Percentiles rank a stretch among this genome's conserved stretches.
Evolutionary conservation across 805 yeast genomes (phyloP).

Genomic region (Yarrowia bubula): DNA sequence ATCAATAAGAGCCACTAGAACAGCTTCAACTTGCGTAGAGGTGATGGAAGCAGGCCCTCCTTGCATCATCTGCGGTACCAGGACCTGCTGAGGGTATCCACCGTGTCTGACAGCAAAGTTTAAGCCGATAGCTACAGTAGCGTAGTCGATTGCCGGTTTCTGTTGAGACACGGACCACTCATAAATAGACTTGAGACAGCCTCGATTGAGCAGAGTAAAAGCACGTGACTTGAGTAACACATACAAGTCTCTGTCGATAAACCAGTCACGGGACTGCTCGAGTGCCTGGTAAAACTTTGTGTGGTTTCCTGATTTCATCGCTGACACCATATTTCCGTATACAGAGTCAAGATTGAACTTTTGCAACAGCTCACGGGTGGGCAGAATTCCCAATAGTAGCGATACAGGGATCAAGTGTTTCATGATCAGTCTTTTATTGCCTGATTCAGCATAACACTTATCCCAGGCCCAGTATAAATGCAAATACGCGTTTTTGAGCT

Average conservation of each 20-base stretch:
- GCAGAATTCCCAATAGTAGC: constrained; percentile 54
- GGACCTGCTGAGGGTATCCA: background rate
- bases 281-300: constrained; percentile 37
- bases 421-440: constrained; percentile 47
- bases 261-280: constrained; percentile 35
- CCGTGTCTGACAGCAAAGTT: background rate
- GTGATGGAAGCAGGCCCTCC: background rate
- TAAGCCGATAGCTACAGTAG: background rate
- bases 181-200: background rate
- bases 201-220: constrained; percentile 33
- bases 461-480: constrained; percentile 58
- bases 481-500: constrained; percentile 50
- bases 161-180: background rate
- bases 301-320: constrained; percentile 46
- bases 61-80: background rate
- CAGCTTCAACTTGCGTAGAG: background rate
- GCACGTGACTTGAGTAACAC: constrained; percentile 35
- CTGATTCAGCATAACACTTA: constrained; percentile 39
- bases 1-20: constrained; percentile 14
- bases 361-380: constrained; percentile 40
- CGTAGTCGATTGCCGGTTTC: background rate
- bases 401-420: constrained; percentile 53
- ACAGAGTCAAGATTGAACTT: constrained; percentile 36
- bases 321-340: constrained; percentile 43
- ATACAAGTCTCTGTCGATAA: constrained; percentile 33